A percentile compares a stretch with the other conserved stretches of the same genome.
Conservation (phyloP, 495 filamentous ascomycete species). For the Elasticomyces elasticus region DNA sequence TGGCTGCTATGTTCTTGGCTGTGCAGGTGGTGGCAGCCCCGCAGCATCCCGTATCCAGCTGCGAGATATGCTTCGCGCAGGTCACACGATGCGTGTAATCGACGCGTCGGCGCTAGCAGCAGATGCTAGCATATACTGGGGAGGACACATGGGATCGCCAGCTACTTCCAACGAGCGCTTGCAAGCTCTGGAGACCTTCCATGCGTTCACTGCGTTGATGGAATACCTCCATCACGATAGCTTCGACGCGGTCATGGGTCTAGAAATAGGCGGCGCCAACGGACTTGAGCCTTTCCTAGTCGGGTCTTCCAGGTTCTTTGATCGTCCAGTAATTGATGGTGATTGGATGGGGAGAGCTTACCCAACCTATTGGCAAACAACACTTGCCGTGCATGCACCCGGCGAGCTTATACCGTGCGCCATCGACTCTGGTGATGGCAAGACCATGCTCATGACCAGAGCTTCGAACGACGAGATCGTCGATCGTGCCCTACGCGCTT, state of each 20-base stretch:
- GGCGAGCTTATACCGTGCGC: constrained; percentile 39
- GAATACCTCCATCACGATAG: constrained; percentile 12
- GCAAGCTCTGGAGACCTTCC: constrained; percentile 8
- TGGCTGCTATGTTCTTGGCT: constrained; percentile 53
- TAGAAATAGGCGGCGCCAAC: constrained; percentile 49
- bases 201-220: constrained; percentile 13
- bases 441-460: constrained; percentile 38
- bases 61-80: constrained; percentile 37
- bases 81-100: constrained; percentile 39
- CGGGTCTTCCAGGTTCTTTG: constrained; percentile 38
- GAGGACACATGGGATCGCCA: constrained; percentile 19
- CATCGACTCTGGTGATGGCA: constrained; percentile 41
- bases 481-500: constrained; percentile 24
- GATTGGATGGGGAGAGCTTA: constrained; percentile 52
- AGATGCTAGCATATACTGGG: constrained; percentile 16
- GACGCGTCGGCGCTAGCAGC: constrained; percentile 18
- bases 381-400: constrained; percentile 39
- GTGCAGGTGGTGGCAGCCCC: constrained; percentile 48
- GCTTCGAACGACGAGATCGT: constrained; percentile 28
- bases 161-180: constrained; percentile 17
- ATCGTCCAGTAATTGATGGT: constrained; percentile 43
- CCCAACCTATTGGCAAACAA: constrained; percentile 48
- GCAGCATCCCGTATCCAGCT: constrained; percentile 32
- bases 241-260: constrained; percentile 22
- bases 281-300: constrained; percentile 46